These are phyloP conservation scores for Kwoniella dendrophila DNA, from an alignment of 768 basidiomycete genomes.

Conservation along the genomic window DNA sequence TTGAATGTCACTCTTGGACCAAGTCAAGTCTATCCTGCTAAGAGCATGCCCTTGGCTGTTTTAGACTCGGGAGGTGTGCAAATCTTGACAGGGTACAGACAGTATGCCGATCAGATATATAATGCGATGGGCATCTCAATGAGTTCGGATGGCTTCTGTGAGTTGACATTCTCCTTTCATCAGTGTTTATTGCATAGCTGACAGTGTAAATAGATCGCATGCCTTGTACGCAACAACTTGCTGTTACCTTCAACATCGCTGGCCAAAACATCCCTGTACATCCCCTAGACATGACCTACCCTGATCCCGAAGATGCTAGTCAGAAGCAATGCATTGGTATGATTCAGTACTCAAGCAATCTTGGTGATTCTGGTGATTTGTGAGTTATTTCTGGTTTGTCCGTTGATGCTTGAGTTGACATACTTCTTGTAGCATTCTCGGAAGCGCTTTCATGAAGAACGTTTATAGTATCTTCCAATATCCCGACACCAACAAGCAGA, in stretches of 20 bases:
- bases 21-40: conserved; percentile 31
- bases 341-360: conserved; percentile 48
- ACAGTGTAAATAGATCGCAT: conserved; percentile 44
- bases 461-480: conserved; percentile 50
- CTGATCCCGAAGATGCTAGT: conserved; percentile 42
- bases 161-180: conserved; percentile 20
- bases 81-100: conserved; percentile 45
- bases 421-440: conserved; percentile 42
- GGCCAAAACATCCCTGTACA: conserved; percentile 44
- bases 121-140: conserved; percentile 38
- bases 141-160: conserved; percentile 51
- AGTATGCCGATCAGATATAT: conserved; percentile 49
- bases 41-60: conserved; percentile 46
- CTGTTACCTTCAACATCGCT: conserved; percentile 49
- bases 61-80: conserved; percentile 54
- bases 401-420: neutral
- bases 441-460: conserved; percentile 54
- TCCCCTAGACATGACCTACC: conserved; percentile 53
- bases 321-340: conserved; percentile 50
- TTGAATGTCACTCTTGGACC: conserved; percentile 34
- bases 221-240: conserved; percentile 47
- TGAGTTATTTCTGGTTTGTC: conserved; percentile 5
- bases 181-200: conserved; percentile 13
- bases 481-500: conserved; percentile 29
- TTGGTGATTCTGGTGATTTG: conserved; percentile 50